These are phyloP conservation scores for Schizophyllum commune DNA, from an alignment of 1,284 basidiomycete genomes.

Conservation along the genomic window DNA sequence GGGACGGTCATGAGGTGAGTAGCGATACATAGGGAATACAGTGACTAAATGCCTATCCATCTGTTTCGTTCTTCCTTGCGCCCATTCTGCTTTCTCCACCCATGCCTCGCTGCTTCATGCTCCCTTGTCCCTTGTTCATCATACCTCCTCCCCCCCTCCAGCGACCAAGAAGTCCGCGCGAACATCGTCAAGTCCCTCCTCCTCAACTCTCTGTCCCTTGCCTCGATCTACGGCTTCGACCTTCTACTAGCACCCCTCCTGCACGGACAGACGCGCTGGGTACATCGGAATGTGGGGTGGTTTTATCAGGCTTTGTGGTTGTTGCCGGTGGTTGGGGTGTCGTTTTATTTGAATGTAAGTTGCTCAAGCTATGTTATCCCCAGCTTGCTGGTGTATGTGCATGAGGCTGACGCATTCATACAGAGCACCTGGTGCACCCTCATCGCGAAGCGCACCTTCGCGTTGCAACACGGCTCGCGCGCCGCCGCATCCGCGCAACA, in stretches of 20 bases:
- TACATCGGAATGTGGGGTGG: slow-evolving; percentile 64
- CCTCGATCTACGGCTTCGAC: slow-evolving; percentile 68
- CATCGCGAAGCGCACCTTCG: slow-evolving; percentile 65
- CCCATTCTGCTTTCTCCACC: no score
- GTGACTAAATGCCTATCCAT: no score
- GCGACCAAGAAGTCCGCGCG: slow-evolving; percentile 65
- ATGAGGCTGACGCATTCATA: not conserved
- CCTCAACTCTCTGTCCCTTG: slow-evolving; percentile 60
- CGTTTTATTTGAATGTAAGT: slow-evolving; percentile 72
- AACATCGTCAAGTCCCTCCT: slow-evolving; percentile 67
- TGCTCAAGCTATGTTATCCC: not conserved
- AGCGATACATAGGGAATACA: not conserved
- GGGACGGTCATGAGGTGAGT: slow-evolving; percentile 37
- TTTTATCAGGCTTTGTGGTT: slow-evolving; percentile 73
- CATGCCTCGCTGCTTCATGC: not conserved
- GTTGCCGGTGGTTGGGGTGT: slow-evolving; percentile 60
- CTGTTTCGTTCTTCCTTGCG: no score
- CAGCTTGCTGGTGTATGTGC: not conserved
- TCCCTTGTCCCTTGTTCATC: not conserved
- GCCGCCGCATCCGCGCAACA: slow-evolving; percentile 36
- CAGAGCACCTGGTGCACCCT: slow-evolving; percentile 68
- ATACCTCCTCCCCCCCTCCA: slow-evolving; percentile 21
- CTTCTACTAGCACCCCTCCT: slow-evolving; percentile 65
- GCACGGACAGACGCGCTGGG: slow-evolving; percentile 51
- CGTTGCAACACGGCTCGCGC: slow-evolving; percentile 56